A percentile compares a stretch with the other conserved stretches of the same genome.
phyloP scores from a whole-genome alignment of 306 rosid species.

The Acacia crassicarpa region DNA sequence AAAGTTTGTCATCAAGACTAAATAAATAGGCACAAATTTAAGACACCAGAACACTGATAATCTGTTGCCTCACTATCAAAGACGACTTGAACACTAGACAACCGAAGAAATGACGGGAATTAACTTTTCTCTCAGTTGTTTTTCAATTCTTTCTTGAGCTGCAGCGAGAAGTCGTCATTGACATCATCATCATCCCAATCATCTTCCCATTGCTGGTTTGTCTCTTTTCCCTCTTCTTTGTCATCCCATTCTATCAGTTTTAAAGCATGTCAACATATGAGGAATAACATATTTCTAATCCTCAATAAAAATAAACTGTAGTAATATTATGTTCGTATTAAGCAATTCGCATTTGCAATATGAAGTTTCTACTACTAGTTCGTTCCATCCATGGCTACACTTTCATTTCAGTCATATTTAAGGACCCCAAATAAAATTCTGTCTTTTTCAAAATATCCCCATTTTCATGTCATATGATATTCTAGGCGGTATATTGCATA shows the following conservation, averaged over 20 bases:
- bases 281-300: not conserved
- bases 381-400: not conserved
- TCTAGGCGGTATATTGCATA: too few relatives aligned
- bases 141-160: conserved; percentile 12
- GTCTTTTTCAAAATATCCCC: not conserved
- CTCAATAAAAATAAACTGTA: not conserved
- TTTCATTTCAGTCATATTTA: not conserved
- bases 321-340: not conserved
- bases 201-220: conserved; percentile 69
- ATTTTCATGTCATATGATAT: too few relatives aligned
- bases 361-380: not conserved
- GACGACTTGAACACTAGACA: not conserved
- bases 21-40: not conserved
- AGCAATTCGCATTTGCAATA: not conserved
- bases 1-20: not conserved
- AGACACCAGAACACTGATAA: not conserved
- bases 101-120: not conserved
- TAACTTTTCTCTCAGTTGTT: conserved; percentile 36
- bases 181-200: conserved; percentile 75
- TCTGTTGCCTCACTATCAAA: not conserved
- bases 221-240: conserved; percentile 41
- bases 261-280: not conserved
- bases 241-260: conserved; percentile 5
- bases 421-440: not conserved
- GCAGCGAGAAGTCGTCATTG: conserved; percentile 57